Base-by-base conservation (phyloP, 2,329 filamentous ascomycete species). In the Cladophialophora carrionii region DNA sequence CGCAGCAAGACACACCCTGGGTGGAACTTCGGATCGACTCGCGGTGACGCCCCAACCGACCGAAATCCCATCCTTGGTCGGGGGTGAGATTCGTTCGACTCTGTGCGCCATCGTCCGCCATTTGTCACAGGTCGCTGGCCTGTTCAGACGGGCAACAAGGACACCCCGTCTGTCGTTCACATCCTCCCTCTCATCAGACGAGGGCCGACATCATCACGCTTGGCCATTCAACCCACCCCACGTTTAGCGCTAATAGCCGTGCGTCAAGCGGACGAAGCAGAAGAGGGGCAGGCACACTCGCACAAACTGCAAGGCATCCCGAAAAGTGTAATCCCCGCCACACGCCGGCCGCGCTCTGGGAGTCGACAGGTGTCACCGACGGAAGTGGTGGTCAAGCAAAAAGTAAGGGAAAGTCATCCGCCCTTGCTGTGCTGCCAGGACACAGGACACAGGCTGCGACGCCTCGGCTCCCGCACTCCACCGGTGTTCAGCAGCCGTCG, bases 331-430 rank as follows among this genome's bases (percentile, higher is more conserved):
- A 20, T 34, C 58, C 52, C 49, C 49, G 22, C 49, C 61, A 54
- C 53, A 57, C 53, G 41, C 57, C 34, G 57, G 46, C 41, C 62
- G 41, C 62, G 49, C 31, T 53, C 52, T 52, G 52, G 49, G 46
- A 48, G 52, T 64, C 57, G 62, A 57, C 62, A 64, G 58, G 62
- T 61, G 37, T 55, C 57, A 64, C 53, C 48, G 20, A 59, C 34
- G 49, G 32, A 55, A 49, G 43, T 12, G 52, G 17, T 54, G 52
- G 52, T 29, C 4, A 54, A n/a, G 29, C 4, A 6, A 17, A 43
- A 26, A 34, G 26, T 29, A 29, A 29, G 29, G 54, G 41, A 52
- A 54, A 48, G 43, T 14, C 48, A 57, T 64, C 62, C 62, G 62
- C 57, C 24, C 14, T 57, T 24, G 53, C n/a, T 54, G 37, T n/a